Evolutionary conservation across 2,329 filamentous ascomycete species (phyloP).

Genomic region (Apiospora aurea): DNA sequence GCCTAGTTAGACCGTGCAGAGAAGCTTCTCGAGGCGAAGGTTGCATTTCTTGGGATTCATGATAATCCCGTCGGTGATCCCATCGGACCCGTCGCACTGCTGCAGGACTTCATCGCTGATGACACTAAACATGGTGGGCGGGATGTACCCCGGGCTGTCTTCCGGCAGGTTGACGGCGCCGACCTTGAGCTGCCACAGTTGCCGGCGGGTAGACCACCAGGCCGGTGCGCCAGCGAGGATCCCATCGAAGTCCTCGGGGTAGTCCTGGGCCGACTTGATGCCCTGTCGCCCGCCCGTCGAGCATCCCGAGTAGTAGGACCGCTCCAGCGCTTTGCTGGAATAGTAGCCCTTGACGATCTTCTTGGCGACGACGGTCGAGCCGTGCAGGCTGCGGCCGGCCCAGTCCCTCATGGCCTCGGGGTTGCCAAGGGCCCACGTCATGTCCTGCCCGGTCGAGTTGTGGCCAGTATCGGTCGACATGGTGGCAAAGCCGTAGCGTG

Average conservation of each 20-base stretch:
- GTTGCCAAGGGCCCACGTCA: conserved; percentile 37
- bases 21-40: conserved; percentile 13
- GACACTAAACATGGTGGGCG: neutral
- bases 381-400: conserved; percentile 19
- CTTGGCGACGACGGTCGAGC: conserved; percentile 49
- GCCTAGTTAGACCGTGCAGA: conserved; percentile 5
- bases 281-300: conserved; percentile 61
- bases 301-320: conserved; percentile 59
- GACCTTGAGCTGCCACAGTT: conserved; percentile 35
- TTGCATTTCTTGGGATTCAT: conserved; percentile 20
- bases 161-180: conserved; percentile 15
- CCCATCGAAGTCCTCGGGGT: conserved; percentile 53
- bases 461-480: conserved; percentile 45
- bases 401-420: conserved; percentile 30
- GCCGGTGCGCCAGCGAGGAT: conserved; percentile 50
- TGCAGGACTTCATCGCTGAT: conserved; percentile 18
- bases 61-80: conserved; percentile 25
- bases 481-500: conserved; percentile 41
- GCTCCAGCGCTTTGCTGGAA: conserved; percentile 38
- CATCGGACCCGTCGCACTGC: conserved; percentile 25
- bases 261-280: conserved; percentile 51
- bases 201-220: conserved; percentile 19
- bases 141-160: conserved; percentile 4
- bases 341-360: conserved; percentile 51
- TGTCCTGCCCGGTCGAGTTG: conserved; percentile 28